phyloP scores from a whole-genome alignment of 1,284 basidiomycete species.

The Porogramme epimiltina region DNA sequence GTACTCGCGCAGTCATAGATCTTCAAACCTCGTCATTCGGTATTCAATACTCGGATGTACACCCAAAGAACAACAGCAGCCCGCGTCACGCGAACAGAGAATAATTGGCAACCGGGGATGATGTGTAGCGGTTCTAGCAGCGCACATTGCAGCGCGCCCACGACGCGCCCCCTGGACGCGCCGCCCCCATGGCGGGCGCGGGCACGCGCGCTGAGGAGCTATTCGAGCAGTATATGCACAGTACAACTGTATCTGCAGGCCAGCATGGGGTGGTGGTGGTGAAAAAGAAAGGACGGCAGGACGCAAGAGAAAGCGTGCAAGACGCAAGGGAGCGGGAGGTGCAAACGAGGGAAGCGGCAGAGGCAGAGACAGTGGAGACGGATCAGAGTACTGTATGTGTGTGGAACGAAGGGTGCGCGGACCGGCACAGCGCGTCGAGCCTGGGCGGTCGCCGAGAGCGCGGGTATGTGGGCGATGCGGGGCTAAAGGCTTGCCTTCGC shows the following conservation, averaged over 20 bases:
- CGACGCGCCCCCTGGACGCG: not conserved
- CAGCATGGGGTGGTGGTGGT: not conserved
- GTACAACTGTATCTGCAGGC: not conserved
- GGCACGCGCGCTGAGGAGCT: not conserved
- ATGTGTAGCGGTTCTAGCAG: not conserved
- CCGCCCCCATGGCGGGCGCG: slow-evolving; percentile 1
- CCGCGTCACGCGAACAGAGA: too few relatives aligned
- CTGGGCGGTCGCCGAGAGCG: slow-evolving; percentile 10
- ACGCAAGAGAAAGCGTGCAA: not conserved
- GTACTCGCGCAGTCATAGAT: too few relatives aligned
- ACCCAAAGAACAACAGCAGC: too few relatives aligned
- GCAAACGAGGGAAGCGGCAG: too few relatives aligned
- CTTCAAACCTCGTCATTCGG: too few relatives aligned
- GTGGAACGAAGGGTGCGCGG: not conserved
- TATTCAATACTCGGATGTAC: too few relatives aligned
- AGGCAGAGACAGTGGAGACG: too few relatives aligned
- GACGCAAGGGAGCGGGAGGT: too few relatives aligned
- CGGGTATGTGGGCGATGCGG: slow-evolving; percentile 18
- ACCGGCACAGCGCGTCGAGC: slow-evolving; percentile 15
- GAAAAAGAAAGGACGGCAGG: not conserved
- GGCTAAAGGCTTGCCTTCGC: not conserved
- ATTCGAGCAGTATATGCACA: too few relatives aligned
- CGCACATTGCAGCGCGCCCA: not conserved
- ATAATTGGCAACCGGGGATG: too few relatives aligned
- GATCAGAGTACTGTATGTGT: too few relatives aligned